Evolutionary conservation across 2,329 filamentous ascomycete species (phyloP), one percentile per base, ranked within the genome.

Genomic region (Dactylellina haptotyla): DNA sequence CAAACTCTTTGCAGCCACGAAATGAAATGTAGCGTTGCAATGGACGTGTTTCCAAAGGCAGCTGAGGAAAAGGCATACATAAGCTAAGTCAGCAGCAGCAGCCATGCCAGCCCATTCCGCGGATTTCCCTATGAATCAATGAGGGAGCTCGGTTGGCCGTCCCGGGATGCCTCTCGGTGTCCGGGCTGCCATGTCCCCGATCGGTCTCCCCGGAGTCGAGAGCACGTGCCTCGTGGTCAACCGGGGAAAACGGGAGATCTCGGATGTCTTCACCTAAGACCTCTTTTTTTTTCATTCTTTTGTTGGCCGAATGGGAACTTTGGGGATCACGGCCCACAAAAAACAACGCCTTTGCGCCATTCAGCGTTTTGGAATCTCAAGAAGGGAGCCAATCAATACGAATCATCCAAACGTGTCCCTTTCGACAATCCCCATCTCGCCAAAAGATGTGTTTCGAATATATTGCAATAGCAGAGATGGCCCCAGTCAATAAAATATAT

Each of bases 221-320:
- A 63, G 14, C 59, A 45, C 46, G 46, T 25, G 45, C 48, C 61
- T 18, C 26, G 48, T 46, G 61, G 28, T 57, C 14, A 14, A 34
- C 14, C 45, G 18, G 63, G 63, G 51, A 53, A 18, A 18, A 45
- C 64, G 64, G 64, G 64, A 69, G 54, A 69, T 69, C 46, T 62
- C 64, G 64, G 64, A 61, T 69, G 18, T 51, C 8, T 14, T 34
- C 37, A 64, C 4, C 26, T 28, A n/a, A n/a, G n/a, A n/a, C n/a
- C n/a, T n/a, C n/a, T n/a, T n/a, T n/a, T n/a, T n/a, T n/a, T n/a
- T n/a, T n/a, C n/a, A n/a, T n/a, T n/a, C n/a, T n/a, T n/a, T n/a
- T n/a, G n/a, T n/a, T n/a, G n/a, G n/a, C n/a, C n/a, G n/a, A n/a
- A n/a, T n/a, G n/a, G 25, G 25, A n/a, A 20, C 12, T 50, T 50